These are phyloP conservation scores for Starmerella gropengiesseri DNA, from an alignment of 805 yeast genomes.

Conservation along the genomic window DNA sequence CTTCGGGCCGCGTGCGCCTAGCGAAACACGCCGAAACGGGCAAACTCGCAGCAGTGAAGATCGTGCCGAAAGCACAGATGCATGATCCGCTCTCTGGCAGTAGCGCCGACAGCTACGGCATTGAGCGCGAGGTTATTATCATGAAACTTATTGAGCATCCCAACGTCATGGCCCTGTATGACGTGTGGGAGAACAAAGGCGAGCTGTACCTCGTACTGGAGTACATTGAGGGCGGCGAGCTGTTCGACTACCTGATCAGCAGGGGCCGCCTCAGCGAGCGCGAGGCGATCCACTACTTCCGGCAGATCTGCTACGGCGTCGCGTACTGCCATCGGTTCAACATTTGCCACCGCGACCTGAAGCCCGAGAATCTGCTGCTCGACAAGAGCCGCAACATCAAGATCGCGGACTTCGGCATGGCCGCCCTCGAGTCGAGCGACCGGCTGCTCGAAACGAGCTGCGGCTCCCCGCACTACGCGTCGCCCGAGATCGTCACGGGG, in stretches of 20 bases:
- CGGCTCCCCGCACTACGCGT: constrained; percentile 97
- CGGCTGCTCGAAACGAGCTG: constrained; percentile 85
- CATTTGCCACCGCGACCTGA: constrained; percentile 79
- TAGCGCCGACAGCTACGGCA: constrained; percentile 60
- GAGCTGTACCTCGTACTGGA: constrained; percentile 85
- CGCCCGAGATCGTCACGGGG: constrained; percentile 96
- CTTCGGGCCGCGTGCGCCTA: constrained; percentile 86
- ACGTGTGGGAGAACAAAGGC: constrained; percentile 95
- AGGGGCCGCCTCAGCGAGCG: constrained; percentile 77
- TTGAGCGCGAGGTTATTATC: constrained; percentile 92
- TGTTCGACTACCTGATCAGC: constrained; percentile 82
- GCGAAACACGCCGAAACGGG: constrained; percentile 81
- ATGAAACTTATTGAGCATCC: constrained; percentile 93
- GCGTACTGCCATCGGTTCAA: constrained; percentile 76
- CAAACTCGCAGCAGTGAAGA: constrained; percentile 89
- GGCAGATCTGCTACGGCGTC: constrained; percentile 74
- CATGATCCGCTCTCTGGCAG: constrained; percentile 5
- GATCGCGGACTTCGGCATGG: constrained; percentile 99
- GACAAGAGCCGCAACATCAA: constrained; percentile 83
- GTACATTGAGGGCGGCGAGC: constrained; percentile 95
- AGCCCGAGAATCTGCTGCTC: constrained; percentile 67
- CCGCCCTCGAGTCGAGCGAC: constrained; percentile 79
- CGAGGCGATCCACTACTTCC: constrained; percentile 83
- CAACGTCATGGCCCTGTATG: constrained; percentile 84
- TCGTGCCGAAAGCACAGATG: constrained; percentile 76